A percentile compares a stretch with the other conserved stretches of the same genome.
Evolutionary conservation across 169 alveolate species (phyloP).

Genomic region (Plasmodium sp.): DNA sequence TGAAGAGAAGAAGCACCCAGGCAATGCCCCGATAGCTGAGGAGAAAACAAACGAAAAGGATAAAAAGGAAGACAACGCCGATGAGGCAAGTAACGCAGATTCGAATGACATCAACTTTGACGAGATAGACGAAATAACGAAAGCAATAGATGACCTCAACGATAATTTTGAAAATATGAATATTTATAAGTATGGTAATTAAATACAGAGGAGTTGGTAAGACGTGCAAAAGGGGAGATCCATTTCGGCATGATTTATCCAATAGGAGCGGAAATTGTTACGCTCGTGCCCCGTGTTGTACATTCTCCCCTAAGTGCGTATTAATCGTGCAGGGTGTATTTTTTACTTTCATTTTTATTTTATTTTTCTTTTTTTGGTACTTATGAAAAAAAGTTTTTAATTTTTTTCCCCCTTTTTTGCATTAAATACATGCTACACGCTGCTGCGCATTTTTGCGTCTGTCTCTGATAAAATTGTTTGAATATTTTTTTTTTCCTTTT

Average conservation of each 20-base stretch:
- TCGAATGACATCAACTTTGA: slow-evolving; percentile 63
- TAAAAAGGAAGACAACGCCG: background rate
- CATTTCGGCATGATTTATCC: background rate
- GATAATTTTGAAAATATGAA: slow-evolving; percentile 71
- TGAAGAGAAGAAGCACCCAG: background rate
- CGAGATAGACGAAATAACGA: slow-evolving; percentile 67
- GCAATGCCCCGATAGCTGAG: background rate
- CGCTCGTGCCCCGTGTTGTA: background rate
- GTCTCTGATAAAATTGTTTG: slow-evolving; percentile 11
- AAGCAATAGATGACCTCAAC: slow-evolving; percentile 56
- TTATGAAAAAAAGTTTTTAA: background rate
- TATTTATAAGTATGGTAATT: slow-evolving; percentile 57
- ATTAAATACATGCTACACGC: background rate
- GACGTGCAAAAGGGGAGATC: background rate
- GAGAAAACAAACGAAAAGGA: background rate
- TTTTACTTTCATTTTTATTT: background rate
- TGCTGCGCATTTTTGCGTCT: background rate
- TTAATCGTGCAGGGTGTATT: background rate
- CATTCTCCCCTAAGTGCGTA: background rate
- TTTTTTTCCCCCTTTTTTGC: background rate
- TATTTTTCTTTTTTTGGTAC: background rate
- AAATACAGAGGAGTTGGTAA: background rate
- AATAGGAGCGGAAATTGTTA: background rate
- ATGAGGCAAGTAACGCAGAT: background rate
- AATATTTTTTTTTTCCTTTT: background rate